These are phyloP conservation scores for Triticum timopheevii DNA, from an alignment of 176 grass and related monocot species.

Conservation along the genomic window DNA sequence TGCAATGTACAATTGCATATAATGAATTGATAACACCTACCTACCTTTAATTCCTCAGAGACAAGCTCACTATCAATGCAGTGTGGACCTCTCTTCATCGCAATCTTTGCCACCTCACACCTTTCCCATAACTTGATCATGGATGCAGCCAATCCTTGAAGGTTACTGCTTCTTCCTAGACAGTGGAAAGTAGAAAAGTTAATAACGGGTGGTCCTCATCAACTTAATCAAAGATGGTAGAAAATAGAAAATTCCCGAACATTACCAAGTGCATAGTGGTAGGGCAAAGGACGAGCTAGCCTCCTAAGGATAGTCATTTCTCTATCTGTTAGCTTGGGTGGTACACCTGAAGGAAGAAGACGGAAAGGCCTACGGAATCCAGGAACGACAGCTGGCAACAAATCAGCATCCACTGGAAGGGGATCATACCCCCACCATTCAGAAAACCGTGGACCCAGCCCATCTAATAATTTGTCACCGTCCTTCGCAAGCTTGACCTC, in stretches of 20 bases:
- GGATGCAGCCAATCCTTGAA: conserved; percentile 86
- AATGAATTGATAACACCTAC: conserved; percentile 27
- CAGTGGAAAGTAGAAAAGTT: conserved; percentile 15
- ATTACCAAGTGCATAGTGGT: conserved; percentile 85
- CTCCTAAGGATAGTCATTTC: conserved; percentile 88
- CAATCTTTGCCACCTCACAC: conserved; percentile 90
- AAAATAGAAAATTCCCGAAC: conserved; percentile 27
- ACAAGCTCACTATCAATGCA: conserved; percentile 59
- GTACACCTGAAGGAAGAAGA: conserved; percentile 79
- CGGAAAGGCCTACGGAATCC: conserved; percentile 85
- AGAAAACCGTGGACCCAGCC: conserved; percentile 71
- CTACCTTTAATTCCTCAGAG: conserved; percentile 82
- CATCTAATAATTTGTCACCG: conserved; percentile 70
- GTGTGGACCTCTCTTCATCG: conserved; percentile 71
- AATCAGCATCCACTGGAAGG: conserved; percentile 84
- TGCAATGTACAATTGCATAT: neutral
- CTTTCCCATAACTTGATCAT: conserved; percentile 97
- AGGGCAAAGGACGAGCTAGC: conserved; percentile 61
- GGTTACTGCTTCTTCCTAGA: conserved; percentile 76
- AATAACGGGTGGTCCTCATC: neutral
- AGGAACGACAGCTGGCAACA: conserved; percentile 67
- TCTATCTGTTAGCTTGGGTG: conserved; percentile 72
- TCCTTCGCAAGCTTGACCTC: conserved; percentile 84
- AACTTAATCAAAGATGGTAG: neutral
- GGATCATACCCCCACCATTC: conserved; percentile 89